Evolutionary conservation across 257 asterid species (phyloP).

Genomic region (Salvia hispanica): DNA sequence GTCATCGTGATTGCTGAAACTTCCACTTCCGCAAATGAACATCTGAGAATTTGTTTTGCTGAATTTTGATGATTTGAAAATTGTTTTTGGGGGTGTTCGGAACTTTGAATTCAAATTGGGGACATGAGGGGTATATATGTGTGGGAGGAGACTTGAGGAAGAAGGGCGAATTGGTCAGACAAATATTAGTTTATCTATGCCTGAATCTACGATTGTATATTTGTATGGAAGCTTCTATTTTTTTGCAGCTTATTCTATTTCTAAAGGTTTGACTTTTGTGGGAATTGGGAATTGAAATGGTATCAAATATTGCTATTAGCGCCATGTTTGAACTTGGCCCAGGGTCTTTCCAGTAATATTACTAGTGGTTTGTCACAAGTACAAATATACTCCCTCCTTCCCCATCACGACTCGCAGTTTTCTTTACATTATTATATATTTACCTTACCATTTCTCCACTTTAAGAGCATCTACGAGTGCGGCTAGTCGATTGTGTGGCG

Average conservation of each 20-base stretch:
- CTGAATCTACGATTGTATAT: slow-evolving; percentile 8
- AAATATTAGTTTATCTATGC: slow-evolving; percentile 10
- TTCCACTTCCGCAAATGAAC: slow-evolving; percentile 62
- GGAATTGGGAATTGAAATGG: background rate
- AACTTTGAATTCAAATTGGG: background rate
- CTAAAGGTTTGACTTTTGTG: slow-evolving; percentile 34
- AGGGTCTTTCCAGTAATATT: background rate
- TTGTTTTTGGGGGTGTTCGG: background rate
- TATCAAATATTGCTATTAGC: background rate
- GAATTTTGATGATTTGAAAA: background rate
- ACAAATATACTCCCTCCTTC: no score
- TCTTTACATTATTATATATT: no score
- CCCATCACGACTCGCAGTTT: no score
- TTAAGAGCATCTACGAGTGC: no score
- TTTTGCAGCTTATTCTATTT: background rate
- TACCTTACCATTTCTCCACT: no score
- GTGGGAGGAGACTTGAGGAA: slow-evolving; percentile 37
- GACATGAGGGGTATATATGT: slow-evolving; percentile 14
- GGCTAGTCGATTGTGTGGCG: no score
- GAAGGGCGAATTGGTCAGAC: slow-evolving; percentile 41
- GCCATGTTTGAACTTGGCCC: slow-evolving; percentile 24
- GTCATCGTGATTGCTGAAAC: slow-evolving; percentile 46
- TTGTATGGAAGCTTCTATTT: slow-evolving; percentile 43
- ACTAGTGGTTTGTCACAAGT: no score
- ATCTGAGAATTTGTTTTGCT: slow-evolving; percentile 16